phyloP scores from a whole-genome alignment of 2,329 filamentous ascomycete species.

The Bipolaris cookei region DNA sequence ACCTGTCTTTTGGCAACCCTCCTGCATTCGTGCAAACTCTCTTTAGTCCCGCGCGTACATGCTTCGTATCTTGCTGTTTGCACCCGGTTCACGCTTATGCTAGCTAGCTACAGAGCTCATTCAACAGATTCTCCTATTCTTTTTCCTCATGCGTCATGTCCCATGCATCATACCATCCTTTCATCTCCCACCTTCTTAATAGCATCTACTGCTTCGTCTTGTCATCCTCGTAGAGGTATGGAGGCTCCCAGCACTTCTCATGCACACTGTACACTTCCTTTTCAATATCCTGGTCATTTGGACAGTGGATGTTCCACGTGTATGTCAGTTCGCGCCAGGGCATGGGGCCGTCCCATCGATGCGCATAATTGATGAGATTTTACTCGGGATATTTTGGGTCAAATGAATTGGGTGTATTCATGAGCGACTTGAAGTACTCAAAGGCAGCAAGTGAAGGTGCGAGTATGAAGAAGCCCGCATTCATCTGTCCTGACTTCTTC shows the following conservation, averaged over 20 bases:
- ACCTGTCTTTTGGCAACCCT: too few relatives aligned
- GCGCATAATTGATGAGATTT: slow-evolving; percentile 48
- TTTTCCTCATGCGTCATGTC: background rate
- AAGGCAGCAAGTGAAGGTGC: slow-evolving; percentile 38
- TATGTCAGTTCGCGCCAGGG: slow-evolving; percentile 48
- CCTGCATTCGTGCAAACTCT: too few relatives aligned
- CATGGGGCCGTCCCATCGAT: slow-evolving; percentile 48
- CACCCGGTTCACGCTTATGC: too few relatives aligned
- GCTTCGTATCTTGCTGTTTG: too few relatives aligned
- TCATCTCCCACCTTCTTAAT: slow-evolving; percentile 49
- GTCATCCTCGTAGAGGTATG: slow-evolving; percentile 30
- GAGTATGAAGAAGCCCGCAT: slow-evolving; percentile 50
- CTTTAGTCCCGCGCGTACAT: too few relatives aligned
- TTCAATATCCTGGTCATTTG: slow-evolving; percentile 45
- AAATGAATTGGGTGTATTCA: slow-evolving; percentile 41
- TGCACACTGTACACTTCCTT: slow-evolving; percentile 48
- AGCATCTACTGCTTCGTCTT: slow-evolving; percentile 43
- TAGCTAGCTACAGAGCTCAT: too few relatives aligned
- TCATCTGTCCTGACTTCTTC: slow-evolving; percentile 42
- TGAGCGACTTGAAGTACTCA: slow-evolving; percentile 41
- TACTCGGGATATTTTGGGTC: slow-evolving; percentile 46
- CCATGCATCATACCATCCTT: slow-evolving; percentile 46
- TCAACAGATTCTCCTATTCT: too few relatives aligned
- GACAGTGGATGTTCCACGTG: slow-evolving; percentile 50
- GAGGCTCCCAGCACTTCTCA: slow-evolving; percentile 50